A percentile compares a stretch with the other conserved stretches of the same genome.
Conservation (phyloP, 179 eudicot species). For the Silene coronaria region DNA sequence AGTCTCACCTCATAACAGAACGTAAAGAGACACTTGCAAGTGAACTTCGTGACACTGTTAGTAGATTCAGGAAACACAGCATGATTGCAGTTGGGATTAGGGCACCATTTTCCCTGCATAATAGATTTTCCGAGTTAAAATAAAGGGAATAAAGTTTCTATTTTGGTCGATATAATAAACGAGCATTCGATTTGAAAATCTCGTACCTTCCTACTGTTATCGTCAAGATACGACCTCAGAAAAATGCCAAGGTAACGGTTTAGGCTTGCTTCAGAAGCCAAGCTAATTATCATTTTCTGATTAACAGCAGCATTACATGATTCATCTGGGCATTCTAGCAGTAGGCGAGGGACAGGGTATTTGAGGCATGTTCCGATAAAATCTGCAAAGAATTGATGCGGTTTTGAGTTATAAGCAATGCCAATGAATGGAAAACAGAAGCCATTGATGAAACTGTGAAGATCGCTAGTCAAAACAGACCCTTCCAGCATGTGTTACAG, state of each 20-base stretch:
- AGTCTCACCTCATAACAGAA: slow-evolving; percentile 24
- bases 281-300: slow-evolving; percentile 10
- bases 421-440: background rate
- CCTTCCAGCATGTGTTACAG: slow-evolving; percentile 19
- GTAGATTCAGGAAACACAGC: background rate
- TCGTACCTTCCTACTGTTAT: slow-evolving; percentile 12
- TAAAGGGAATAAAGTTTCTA: background rate
- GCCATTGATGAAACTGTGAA: background rate
- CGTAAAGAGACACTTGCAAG: slow-evolving; percentile 17
- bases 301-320: slow-evolving; percentile 12
- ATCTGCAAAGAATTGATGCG: slow-evolving; percentile 10
- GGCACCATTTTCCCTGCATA: slow-evolving; percentile 27
- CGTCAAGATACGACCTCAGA: slow-evolving; percentile 7
- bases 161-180: background rate
- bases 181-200: background rate
- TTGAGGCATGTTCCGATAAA: slow-evolving; percentile 1
- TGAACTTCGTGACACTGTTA: background rate
- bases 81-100: slow-evolving; percentile 10
- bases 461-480: slow-evolving; percentile 5
- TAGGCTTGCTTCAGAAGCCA: slow-evolving; percentile 12
- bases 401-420: background rate
- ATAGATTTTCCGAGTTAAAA: no score
- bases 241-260: background rate
- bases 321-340: slow-evolving; percentile 14
- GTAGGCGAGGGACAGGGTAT: background rate